Base-by-base conservation (phyloP, 176 grass and related monocot species). In the Musa beccarii region DNA sequence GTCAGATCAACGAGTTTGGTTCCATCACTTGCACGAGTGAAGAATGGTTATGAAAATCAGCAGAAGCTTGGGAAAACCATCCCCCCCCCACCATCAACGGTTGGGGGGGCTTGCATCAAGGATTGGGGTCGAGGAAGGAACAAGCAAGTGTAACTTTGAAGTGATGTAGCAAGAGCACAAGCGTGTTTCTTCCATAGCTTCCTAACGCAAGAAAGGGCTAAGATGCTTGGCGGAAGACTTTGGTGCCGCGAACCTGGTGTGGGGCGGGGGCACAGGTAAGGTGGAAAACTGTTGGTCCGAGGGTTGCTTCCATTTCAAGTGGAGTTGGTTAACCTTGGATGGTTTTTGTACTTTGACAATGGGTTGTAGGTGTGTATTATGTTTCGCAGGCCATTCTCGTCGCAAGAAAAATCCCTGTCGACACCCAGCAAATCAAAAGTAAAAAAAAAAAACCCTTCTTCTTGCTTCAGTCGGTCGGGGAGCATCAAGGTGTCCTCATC, bases 51-150 rank as follows among this genome's bases (percentile, higher is more conserved):
- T 1, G 90, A 99, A 24, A 94, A 87, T 53, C 90, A 94, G 75
- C 90, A 89, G 84, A 99, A 93, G 77, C 80, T 94, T 29, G 83
- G 86, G 84, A 99, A 99, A 86, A 89, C 90, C 71, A 89, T 22
- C 22, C 22, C 88, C 49, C n/a, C 94, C 61, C 68, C 90, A 21
- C 29, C 79, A 9, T 88, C 90, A 49, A 84, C 88, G 49, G 80
- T 91, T 76, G 88, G 84, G 59, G 88, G 84, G 59, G 23, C 63
- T 84, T 79, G 78, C 12, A 57, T 75, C 68, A 86, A 87, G 71
- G 93, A 96, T 57, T 96, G 93, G 93, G 88, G 82, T 75, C 89
- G 85, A 81, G 89, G 86, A 79, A 92, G 83, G 83, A 92, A 81
- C 90, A 96, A 85, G 85, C 92, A 90, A 88, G 55, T 82, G 57